Base-by-base conservation (phyloP, 805 yeast species). In the Ogataea henricii region DNA sequence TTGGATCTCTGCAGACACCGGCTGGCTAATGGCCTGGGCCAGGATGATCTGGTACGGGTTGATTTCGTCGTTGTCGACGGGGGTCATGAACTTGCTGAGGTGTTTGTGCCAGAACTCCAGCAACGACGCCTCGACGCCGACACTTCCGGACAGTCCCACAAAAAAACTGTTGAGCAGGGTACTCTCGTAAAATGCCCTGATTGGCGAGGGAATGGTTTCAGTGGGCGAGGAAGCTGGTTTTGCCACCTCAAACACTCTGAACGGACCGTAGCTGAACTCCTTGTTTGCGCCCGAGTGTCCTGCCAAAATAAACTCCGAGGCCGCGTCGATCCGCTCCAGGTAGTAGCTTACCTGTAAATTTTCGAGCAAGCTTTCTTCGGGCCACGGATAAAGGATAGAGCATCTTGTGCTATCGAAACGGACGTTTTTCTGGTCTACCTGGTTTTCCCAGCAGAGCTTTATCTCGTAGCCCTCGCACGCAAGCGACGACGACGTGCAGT, bases 401-500 rank as follows among this genome's bases (percentile, higher is more conserved):
- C 33, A 26, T 18, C 42, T 26, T 4, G 42, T 39, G 6, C 42
- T 25, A 13, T 39, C 42, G 27, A 10, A 39, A 4, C 30, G 14
- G n/a, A 13, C 8, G n/a, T 9, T 17, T 30, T 30, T 30, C 8
- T 16, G n/a, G n/a, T 30, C 34, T 30, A 17, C 17, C 6, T 13
- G 10, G 17, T 26, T 26, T n/a, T 39, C 42, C 42, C 42, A 39
- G 14, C 34, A 39, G 3, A 39, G 42, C 14, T 29, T 29, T 21
- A 39, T 39, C 22, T 22, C 42, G 13, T 39, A 39, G 16, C 42
- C 42, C 32, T 39, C 42, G 33, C 42, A 39, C 3, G 16, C 4
- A 16, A 39, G 14, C 32, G 18, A 23, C 4, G 42, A 39, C 14
- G 30, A 4, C 5, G 32, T 4, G 20, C 42, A 39, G 22, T 39